phyloP scores from a whole-genome alignment of 23 red algal genomes.

The Cyanidioschyzon merolae region DNA sequence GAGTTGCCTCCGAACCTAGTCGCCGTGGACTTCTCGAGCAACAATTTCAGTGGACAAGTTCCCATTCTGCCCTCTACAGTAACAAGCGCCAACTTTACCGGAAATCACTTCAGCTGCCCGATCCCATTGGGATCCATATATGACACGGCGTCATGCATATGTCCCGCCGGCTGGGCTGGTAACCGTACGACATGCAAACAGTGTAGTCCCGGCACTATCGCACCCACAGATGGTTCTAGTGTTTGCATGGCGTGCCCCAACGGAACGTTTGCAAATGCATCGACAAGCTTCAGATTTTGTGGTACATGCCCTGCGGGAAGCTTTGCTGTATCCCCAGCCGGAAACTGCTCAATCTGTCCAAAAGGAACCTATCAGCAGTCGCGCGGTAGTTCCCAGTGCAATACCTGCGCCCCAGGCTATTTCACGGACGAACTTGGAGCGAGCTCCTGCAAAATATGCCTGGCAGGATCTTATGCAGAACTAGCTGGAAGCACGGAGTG shows the following conservation, averaged over 20 bases:
- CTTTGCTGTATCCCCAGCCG: not conserved
- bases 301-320: not conserved
- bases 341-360: not conserved
- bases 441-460: not conserved
- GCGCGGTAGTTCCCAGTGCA: too few relatives aligned
- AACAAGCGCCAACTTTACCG: not conserved
- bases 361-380: too few relatives aligned
- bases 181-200: not conserved
- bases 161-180: not conserved
- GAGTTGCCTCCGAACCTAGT: not conserved
- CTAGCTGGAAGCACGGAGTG: not conserved
- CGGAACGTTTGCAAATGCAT: not conserved
- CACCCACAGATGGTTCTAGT: not conserved
- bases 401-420: not conserved
- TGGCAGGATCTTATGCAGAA: not conserved
- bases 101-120: not conserved
- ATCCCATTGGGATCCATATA: not conserved
- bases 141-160: constrained; percentile 4
- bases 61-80: not conserved
- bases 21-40: constrained; percentile 4
- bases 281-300: not conserved
- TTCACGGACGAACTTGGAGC: not conserved
- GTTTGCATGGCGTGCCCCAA: not conserved
- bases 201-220: not conserved
- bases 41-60: not conserved